Conservation (phyloP, 306 rosid genomes). For the Arachis hypogaea region DNA sequence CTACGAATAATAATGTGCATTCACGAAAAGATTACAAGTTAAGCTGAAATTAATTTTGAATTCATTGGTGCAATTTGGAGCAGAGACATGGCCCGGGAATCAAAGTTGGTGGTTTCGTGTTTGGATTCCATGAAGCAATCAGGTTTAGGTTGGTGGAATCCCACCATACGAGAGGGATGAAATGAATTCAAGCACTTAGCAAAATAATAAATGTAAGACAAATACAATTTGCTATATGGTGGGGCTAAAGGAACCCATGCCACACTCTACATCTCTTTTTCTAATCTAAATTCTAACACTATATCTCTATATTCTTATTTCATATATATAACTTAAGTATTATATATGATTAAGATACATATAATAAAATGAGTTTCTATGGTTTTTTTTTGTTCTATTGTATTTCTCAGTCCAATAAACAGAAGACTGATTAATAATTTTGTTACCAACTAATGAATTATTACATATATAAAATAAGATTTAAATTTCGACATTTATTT, state of each 20-base stretch:
- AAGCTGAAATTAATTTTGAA: neutral
- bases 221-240: slow-evolving; percentile 33
- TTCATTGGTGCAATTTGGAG: slow-evolving; percentile 32
- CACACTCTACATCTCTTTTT: too few species aligned
- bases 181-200: slow-evolving; percentile 35
- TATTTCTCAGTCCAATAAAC: too few species aligned
- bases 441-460: too few species aligned
- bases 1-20: neutral
- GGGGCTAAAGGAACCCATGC: slow-evolving; percentile 21
- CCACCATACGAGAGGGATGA: slow-evolving; percentile 45
- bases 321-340: too few species aligned
- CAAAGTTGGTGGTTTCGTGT: slow-evolving; percentile 75
- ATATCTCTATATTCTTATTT: too few species aligned
- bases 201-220: slow-evolving; percentile 15
- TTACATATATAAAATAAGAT: too few species aligned
- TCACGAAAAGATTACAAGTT: neutral
- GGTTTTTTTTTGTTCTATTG: too few species aligned
- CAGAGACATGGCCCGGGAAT: slow-evolving; percentile 40
- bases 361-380: too few species aligned
- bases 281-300: too few species aligned
- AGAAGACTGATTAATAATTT: too few species aligned
- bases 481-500: too few species aligned
- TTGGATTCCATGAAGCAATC: slow-evolving; percentile 66
- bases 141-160: slow-evolving; percentile 59
- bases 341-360: too few species aligned